Evolutionary conservation across 129 eudicot genomes (phyloP).

Genomic region (Calendula officinalis): DNA sequence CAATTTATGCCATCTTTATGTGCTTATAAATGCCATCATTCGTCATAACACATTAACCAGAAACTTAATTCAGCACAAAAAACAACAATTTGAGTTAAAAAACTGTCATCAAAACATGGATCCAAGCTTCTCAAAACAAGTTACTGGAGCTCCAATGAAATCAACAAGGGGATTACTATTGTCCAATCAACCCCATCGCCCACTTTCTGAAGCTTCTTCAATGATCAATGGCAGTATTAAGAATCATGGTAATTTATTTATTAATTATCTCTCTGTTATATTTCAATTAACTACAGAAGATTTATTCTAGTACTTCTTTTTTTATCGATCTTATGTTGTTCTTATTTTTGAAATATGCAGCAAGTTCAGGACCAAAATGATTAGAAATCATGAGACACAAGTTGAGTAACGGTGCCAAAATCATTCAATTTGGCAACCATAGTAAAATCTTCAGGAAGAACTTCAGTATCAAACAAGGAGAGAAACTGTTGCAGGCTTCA

Average conservation of each 20-base stretch:
- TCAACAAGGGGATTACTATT: constrained; percentile 16
- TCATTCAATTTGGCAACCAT: constrained; percentile 29
- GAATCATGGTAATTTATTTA: constrained; percentile 4
- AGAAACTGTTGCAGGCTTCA: constrained; percentile 34
- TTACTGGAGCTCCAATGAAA: constrained; percentile 18
- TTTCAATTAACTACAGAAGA: background rate
- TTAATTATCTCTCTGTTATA: background rate
- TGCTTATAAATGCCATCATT: constrained; percentile 28
- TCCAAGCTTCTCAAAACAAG: constrained; percentile 22
- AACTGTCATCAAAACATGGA: constrained; percentile 15
- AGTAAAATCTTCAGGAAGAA: constrained; percentile 27
- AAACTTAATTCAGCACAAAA: constrained; percentile 8
- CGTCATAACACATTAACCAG: constrained; percentile 8
- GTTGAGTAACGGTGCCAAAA: constrained; percentile 37
- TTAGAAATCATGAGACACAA: constrained; percentile 36
- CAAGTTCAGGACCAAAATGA: constrained; percentile 35
- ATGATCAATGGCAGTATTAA: background rate
- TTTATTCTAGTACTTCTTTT: background rate
- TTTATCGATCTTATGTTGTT: constrained; percentile 1
- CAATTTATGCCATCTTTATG: constrained; percentile 4
- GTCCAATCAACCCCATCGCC: constrained; percentile 15
- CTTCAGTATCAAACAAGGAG: constrained; percentile 25
- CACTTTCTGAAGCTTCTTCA: constrained; percentile 11
- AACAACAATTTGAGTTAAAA: background rate
- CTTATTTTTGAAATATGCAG: constrained; percentile 19